Evolutionary conservation across 306 rosid species (phyloP), one percentile per base, ranked within the genome.

Genomic region (Cicer pinnatifidum): DNA sequence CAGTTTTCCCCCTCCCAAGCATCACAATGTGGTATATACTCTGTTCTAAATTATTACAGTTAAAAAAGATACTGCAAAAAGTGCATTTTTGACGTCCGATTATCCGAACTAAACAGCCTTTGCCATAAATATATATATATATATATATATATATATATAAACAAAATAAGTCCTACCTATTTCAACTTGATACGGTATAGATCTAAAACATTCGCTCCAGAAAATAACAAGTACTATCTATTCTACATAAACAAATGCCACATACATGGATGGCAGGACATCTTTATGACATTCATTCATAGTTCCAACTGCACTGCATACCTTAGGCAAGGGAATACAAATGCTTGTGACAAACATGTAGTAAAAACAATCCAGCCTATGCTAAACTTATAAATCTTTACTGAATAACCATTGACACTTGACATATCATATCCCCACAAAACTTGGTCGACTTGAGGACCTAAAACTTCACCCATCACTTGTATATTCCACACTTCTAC

Each of bases 401-500:
- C 35, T 28, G 35, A 52, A 54, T 37, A 46, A 23, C 72, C 71
- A 7, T 66, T 71, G 75, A 84, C 63, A 82, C 68, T 74, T 33
- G 67, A 71, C 54, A 77, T 9, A 48, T 45, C 69, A 28, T 17
- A 35, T 40, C 74, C 82, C 84, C 80, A 76, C 77, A 85, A 81
- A 84, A 76, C 68, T 67, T 56, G 13, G 57, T 52, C 52, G 41
- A 61, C 72, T 52, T 51, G 38, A 28, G 35, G 47, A 58, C 76
- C 88, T 74, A 80, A 56, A 51, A 77, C 80, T 78, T 84, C 78
- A 84, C 59, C 60, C 73, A 54, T 57, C 83, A 78, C 73, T 85
- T 82, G 81, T 80, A 75, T 78, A 62, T 63, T 77, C 53, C 92
- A 91, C 87, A 78, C 81, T 83, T 82, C 79, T 79, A 51, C 77